A percentile compares a stretch with the other conserved stretches of the same genome.
Conservation (phyloP, 164 flowering plant species). For the Cinnamomum chago region DNA sequence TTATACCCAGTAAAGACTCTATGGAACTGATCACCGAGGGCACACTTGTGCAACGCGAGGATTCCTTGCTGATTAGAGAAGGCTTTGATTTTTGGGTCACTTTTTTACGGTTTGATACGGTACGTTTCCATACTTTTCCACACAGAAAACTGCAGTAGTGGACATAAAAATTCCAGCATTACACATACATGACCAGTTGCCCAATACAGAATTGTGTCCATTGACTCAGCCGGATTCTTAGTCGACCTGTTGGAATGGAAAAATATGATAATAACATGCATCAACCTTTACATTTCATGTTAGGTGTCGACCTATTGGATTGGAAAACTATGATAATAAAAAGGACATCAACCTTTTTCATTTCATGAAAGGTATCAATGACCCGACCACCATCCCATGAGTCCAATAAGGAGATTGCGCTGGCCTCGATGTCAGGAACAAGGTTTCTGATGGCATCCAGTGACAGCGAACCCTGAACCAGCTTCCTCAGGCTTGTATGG, state of each 20-base stretch:
- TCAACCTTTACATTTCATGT: background rate
- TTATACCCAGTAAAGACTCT: background rate
- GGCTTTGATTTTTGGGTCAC: no score
- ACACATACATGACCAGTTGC: no score
- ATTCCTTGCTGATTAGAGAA: no score
- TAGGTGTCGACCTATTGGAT: background rate
- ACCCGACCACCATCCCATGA: conserved; percentile 49
- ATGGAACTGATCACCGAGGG: no score
- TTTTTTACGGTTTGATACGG: no score
- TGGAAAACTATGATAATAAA: background rate
- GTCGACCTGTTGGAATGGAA: background rate
- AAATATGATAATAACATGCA: background rate
- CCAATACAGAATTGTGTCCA: no score
- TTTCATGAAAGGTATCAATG: conserved; percentile 61
- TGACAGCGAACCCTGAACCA: conserved; percentile 56
- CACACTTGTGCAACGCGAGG: no score
- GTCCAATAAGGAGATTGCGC: conserved; percentile 33
- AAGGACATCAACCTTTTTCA: conserved; percentile 64
- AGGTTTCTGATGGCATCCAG: conserved; percentile 41
- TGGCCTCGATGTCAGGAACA: conserved; percentile 44
- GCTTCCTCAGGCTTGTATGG: conserved; percentile 60
- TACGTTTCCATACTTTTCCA: no score
- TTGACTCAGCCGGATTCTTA: no score
- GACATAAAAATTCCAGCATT: no score
- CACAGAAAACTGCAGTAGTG: no score